Conservation (phyloP, 2,329 filamentous ascomycete species). For the Pyricularia pennisetigena region DNA sequence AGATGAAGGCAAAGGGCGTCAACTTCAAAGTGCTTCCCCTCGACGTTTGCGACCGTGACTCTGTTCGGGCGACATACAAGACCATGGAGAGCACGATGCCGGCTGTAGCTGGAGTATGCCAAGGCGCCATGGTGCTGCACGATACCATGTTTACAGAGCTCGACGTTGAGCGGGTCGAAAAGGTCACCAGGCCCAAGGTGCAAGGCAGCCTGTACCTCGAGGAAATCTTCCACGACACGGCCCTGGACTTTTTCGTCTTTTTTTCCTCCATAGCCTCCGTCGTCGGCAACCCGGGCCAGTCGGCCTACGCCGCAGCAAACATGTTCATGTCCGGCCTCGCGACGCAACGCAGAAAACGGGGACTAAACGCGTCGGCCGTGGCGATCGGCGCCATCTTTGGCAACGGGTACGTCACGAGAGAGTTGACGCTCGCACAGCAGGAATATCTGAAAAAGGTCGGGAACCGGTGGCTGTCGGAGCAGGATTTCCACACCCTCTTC, state of each 20-base stretch:
- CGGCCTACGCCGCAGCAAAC: constrained; percentile 32
- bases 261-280: constrained; percentile 19
- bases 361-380: constrained; percentile 26
- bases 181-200: constrained; percentile 16
- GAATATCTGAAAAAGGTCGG: constrained; percentile 8
- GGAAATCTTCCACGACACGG: constrained; percentile 11
- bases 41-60: neutral
- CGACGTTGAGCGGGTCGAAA: constrained; percentile 10
- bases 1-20: neutral
- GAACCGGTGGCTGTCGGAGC: constrained; percentile 16
- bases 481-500: constrained; percentile 29
- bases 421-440: constrained; percentile 7
- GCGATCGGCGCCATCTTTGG: constrained; percentile 28
- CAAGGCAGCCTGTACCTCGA: constrained; percentile 15
- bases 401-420: constrained; percentile 26
- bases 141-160: neutral
- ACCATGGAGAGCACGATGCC: neutral
- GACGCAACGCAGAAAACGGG: constrained; percentile 22
- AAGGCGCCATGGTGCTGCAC: constrained; percentile 4
- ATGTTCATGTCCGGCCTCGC: constrained; percentile 25
- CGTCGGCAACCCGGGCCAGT: constrained; percentile 21
- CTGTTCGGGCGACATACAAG: neutral
- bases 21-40: neutral
- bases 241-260: constrained; percentile 19
- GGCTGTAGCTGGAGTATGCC: neutral